These are phyloP conservation scores for Tilletia setariae DNA, from an alignment of 1,284 basidiomycete genomes.

Conservation along the genomic window DNA sequence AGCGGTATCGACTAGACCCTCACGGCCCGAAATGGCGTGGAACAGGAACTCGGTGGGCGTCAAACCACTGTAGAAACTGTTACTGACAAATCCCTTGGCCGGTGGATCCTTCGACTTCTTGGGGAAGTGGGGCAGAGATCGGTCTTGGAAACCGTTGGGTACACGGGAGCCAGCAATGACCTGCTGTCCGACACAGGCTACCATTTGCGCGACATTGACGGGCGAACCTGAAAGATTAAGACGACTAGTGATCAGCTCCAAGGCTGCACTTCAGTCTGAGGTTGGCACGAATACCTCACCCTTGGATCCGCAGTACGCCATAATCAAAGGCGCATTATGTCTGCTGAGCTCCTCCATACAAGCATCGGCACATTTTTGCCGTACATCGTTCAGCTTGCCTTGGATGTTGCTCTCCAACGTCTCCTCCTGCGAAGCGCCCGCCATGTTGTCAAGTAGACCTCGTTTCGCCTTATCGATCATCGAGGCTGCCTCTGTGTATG, in stretches of 20 bases:
- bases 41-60: conserved; percentile 95
- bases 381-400: conserved; percentile 85
- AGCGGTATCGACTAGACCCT: conserved; percentile 97
- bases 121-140: conserved; percentile 94
- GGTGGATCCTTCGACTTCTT: conserved; percentile 97
- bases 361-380: conserved; percentile 92
- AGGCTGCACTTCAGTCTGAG: too few species aligned
- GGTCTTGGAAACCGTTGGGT: conserved; percentile 97
- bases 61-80: conserved; percentile 91
- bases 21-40: conserved; percentile 97
- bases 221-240: conserved; percentile 65
- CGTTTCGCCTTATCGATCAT: conserved; percentile 85
- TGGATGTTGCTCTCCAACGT: conserved; percentile 95
- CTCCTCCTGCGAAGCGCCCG: conserved; percentile 94
- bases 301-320: conserved; percentile 99
- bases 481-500: conserved; percentile 82
- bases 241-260: too few species aligned
- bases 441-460: conserved; percentile 89
- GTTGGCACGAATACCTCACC: conserved; percentile 1
- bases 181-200: conserved; percentile 98
- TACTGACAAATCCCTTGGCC: conserved; percentile 96
- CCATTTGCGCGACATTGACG: conserved; percentile 99
- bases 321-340: conserved; percentile 95
- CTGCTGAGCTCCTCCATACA: conserved; percentile 96
- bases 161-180: conserved; percentile 98